A percentile compares a stretch with the other conserved stretches of the same genome.
These are phyloP conservation scores for Metschnikowia lachancei DNA, from an alignment of 805 yeast genomes.

Conservation along the genomic window DNA sequence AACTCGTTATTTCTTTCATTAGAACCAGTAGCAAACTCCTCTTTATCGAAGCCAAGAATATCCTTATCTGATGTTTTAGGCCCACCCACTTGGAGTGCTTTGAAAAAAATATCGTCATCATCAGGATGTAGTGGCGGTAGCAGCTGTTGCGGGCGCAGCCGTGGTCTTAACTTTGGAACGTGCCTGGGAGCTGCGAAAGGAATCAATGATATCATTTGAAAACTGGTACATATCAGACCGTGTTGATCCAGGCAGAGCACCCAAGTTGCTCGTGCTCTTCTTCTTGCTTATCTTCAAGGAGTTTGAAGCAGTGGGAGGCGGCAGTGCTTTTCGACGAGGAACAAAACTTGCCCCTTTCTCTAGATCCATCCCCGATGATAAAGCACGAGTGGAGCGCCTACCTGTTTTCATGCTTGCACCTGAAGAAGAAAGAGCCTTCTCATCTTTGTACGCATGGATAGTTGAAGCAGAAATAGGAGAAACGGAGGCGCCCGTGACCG, in stretches of 20 bases:
- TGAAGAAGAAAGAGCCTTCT: not conserved
- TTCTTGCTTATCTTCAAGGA: slow-evolving; percentile 18
- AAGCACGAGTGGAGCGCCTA: slow-evolving; percentile 1
- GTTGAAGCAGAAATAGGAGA: slow-evolving; percentile 41
- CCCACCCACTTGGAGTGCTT: slow-evolving; percentile 4
- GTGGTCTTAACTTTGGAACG: slow-evolving; percentile 21
- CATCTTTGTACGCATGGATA: slow-evolving; percentile 28
- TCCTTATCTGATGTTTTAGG: not conserved
- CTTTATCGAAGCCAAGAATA: not conserved
- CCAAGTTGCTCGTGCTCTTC: slow-evolving; percentile 13
- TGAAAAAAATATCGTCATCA: slow-evolving; percentile 17
- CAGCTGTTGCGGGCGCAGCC: slow-evolving; percentile 16
- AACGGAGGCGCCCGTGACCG: slow-evolving; percentile 18
- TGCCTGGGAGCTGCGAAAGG: slow-evolving; percentile 13
- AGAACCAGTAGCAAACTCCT: not conserved
- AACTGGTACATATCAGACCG: slow-evolving; percentile 10
- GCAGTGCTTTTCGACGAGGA: slow-evolving; percentile 71
- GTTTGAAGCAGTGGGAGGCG: slow-evolving; percentile 48
- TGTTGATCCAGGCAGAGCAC: slow-evolving; percentile 6
- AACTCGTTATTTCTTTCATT: not conserved
- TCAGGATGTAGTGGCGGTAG: slow-evolving; percentile 50
- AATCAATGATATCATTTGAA: slow-evolving; percentile 14
- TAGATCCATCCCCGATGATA: slow-evolving; percentile 12
- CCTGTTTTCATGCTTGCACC: slow-evolving; percentile 1
- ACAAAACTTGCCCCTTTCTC: slow-evolving; percentile 40